Evolutionary conservation across 2,329 filamentous ascomycete species (phyloP).

Genomic region (Cylindrodendrum hubeiense): DNA sequence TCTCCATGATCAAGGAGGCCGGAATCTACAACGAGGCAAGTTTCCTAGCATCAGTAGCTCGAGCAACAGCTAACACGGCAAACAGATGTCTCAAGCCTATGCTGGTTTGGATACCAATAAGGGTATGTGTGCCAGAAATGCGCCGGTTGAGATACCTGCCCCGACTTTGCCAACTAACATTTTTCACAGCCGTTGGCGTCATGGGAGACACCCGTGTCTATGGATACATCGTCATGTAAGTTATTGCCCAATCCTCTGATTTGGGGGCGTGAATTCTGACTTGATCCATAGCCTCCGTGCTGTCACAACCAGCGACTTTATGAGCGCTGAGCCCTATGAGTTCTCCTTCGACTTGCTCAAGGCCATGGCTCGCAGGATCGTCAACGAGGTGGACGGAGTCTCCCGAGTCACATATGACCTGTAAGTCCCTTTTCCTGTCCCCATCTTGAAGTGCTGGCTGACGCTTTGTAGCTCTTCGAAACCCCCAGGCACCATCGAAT

Average conservation of each 20-base stretch:
- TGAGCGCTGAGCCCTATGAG: conserved; percentile 15
- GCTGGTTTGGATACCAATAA: conserved; percentile 58
- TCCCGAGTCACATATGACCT: conserved; percentile 1
- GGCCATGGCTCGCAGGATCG: not conserved
- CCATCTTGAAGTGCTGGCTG: not conserved
- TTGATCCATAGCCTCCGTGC: not conserved
- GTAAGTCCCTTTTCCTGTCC: not conserved
- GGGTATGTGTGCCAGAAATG: conserved; percentile 32
- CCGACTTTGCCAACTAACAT: not conserved
- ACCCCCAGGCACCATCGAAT: not conserved
- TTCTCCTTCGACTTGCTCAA: conserved; percentile 4
- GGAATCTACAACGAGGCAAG: conserved; percentile 75
- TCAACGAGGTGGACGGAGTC: conserved; percentile 20
- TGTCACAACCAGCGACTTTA: conserved; percentile 6
- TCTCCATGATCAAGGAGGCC: conserved; percentile 78
- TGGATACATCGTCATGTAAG: conserved; percentile 9
- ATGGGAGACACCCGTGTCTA: conserved; percentile 24
- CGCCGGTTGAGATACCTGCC: not conserved
- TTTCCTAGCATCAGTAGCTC: not conserved
- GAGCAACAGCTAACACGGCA: conserved; percentile 29
- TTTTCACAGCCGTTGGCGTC: conserved; percentile 20
- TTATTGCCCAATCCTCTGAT: not conserved
- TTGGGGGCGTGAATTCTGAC: not conserved
- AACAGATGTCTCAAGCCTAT: conserved; percentile 61
- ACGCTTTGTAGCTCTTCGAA: not conserved